Evolutionary conservation across 768 basidiomycete species (phyloP), one percentile per base, ranked within the genome.

Genomic region (Mycena rebaudengoi): DNA sequence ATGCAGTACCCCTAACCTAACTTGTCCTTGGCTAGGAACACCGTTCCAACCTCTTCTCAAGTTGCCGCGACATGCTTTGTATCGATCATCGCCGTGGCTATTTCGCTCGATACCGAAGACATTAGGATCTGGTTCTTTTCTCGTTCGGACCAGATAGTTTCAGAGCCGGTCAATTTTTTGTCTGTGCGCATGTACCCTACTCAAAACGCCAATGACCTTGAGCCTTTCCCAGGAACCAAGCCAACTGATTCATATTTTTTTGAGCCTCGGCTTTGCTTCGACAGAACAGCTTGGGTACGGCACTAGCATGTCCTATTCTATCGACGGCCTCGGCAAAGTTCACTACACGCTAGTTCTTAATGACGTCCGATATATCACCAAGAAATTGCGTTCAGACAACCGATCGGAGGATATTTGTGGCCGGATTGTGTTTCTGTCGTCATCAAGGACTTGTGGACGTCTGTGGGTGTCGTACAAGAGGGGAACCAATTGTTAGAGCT

Each of bases 381-480:
- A 32, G 54, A 14, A 35, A 25, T 32, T 56, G 1, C 23, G 44
- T 7, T 44, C 44, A 8, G 54, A 56, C 7, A 2, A 25, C 12
- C 30, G 23, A 10, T 5, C 41, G 16, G 54, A 56, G 8, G 30
- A 6, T 2, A 18, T 32, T 32, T 45, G 30, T n/a, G 54, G 54
- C 5, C n/a, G 29, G 21, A 35, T 4, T 43, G 41, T 3, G 16
- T 18, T 25, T 35, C 54, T 20, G n/a, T n/a, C n/a, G 54, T 56
- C 6, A 18, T 56, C 41, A 56, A 56, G 21, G 54, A 56, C 41
- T 7, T 56, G 30, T 56, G 54, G 54, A 46, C 32, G 4, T 25
- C 44, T 1, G 32, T 25, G 1, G 54, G 35, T 18, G 54, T 21
- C 0, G 20, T 35, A 5, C 41, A 56, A 21, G 54, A 56, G 21